Conservation (phyloP, 2,329 filamentous ascomycete species). For the Fusarium anguioides region DNA sequence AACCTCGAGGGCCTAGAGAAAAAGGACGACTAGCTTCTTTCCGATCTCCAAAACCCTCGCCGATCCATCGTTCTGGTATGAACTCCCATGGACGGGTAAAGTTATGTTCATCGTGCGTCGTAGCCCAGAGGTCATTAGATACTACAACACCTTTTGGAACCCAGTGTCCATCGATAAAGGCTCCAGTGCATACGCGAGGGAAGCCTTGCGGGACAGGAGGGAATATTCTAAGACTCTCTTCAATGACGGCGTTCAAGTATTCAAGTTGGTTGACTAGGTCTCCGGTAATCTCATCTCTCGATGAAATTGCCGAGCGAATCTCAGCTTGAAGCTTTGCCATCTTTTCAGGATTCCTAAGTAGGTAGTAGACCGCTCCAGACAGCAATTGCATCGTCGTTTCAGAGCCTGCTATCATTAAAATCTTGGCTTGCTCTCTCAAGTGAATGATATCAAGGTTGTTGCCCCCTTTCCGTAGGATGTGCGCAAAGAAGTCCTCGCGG, state of each 20-base stretch:
- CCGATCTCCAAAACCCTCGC: neutral
- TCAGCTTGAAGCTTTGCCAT: conserved; percentile 12
- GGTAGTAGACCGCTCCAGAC: neutral
- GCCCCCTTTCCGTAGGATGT: conserved; percentile 1
- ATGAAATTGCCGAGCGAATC: conserved; percentile 2
- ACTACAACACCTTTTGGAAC: conserved; percentile 22
- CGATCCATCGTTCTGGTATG: conserved; percentile 14
- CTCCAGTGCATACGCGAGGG: conserved; percentile 12
- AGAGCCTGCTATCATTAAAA: conserved; percentile 21
- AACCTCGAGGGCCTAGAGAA: conserved; percentile 3
- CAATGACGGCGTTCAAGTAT: conserved; percentile 19
- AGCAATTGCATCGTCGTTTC: conserved; percentile 23
- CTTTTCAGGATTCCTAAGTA: conserved; percentile 5
- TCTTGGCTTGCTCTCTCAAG: conserved; percentile 27
- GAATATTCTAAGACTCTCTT: conserved; percentile 27
- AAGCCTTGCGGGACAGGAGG: conserved; percentile 10
- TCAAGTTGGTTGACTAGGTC: conserved; percentile 7
- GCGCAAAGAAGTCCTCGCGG: conserved; percentile 25
- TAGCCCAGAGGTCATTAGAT: conserved; percentile 4
- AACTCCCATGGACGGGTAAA: conserved; percentile 5
- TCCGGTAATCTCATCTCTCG: conserved; percentile 10
- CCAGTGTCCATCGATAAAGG: conserved; percentile 12
- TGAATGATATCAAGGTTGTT: neutral
- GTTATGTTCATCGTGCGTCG: conserved; percentile 4
- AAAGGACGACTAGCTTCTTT: conserved; percentile 16